phyloP scores from a whole-genome alignment of 73 alveolate genomes.

The Paramecium pentaurelia region DNA sequence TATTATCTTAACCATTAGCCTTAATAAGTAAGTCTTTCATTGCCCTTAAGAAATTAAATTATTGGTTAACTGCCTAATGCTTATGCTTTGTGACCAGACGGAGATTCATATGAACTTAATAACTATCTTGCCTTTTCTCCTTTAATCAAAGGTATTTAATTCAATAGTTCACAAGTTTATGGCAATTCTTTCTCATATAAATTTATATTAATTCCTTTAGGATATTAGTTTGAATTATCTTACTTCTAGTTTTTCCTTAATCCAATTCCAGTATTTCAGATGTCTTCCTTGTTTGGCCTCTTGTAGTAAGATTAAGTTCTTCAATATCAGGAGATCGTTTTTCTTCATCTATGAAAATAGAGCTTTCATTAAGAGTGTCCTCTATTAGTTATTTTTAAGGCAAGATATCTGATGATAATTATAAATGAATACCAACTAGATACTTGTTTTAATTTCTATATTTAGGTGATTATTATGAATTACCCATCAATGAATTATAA shows the following conservation, averaged over 20 bases:
- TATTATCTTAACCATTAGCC: constrained; percentile 36
- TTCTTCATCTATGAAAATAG: neutral
- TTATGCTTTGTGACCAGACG: neutral
- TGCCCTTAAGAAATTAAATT: neutral
- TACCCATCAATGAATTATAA: neutral
- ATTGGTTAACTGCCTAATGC: neutral
- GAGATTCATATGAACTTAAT: neutral
- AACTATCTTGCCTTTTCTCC: neutral
- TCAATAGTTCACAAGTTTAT: neutral
- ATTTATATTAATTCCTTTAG: neutral
- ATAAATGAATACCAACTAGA: neutral
- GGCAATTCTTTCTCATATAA: neutral
- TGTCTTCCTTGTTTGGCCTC: neutral
- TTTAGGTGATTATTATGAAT: neutral
- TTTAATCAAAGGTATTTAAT: neutral
- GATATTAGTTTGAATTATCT: neutral
- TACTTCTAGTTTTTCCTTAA: neutral
- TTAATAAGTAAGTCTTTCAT: neutral
- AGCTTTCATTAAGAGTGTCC: neutral
- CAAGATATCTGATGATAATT: neutral
- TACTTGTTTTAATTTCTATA: neutral
- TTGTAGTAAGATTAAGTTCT: neutral
- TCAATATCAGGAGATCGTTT: neutral
- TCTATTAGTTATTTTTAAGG: neutral
- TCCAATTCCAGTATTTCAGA: neutral